Conservation (phyloP, 371 early-diverging fungal genomes). For the Globomyces sp. region DNA sequence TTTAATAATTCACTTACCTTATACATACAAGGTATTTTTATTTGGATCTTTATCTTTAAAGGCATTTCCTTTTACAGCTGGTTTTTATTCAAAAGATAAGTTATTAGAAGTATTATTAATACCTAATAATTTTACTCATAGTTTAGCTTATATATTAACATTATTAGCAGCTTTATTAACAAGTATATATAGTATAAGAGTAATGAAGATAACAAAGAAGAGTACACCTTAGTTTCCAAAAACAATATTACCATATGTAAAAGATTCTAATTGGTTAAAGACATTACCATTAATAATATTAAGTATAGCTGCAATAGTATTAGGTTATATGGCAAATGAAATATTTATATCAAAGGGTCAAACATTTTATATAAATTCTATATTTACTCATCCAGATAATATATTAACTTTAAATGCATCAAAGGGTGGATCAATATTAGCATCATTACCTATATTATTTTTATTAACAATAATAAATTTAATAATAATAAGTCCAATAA, state of each 20-base stretch:
- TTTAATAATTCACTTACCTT: conserved; percentile 44
- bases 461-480: conserved; percentile 26
- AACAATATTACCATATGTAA: conserved; percentile 50
- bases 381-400: conserved; percentile 63
- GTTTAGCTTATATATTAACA: conserved; percentile 64
- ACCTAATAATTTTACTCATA: conserved; percentile 57
- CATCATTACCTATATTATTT: conserved; percentile 25
- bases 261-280: conserved; percentile 56
- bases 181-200: conserved; percentile 60
- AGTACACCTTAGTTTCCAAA: conserved; percentile 56
- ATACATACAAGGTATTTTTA: conserved; percentile 42
- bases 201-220: conserved; percentile 58
- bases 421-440: conserved; percentile 17
- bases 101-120: conserved; percentile 52
- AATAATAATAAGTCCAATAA: conserved; percentile 6
- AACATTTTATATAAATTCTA: conserved; percentile 57
- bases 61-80: conserved; percentile 66
- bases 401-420: conserved; percentile 51
- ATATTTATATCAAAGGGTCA: conserved; percentile 61
- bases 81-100: conserved; percentile 65
- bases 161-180: conserved; percentile 61
- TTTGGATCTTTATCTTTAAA: conserved; percentile 67
- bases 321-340: conserved; percentile 65
- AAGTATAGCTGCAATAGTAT: conserved; percentile 60
- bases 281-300: conserved; percentile 53